Base-by-base conservation (phyloP, 2,329 filamentous ascomycete genomes). In the Ascochyta koolunga region DNA sequence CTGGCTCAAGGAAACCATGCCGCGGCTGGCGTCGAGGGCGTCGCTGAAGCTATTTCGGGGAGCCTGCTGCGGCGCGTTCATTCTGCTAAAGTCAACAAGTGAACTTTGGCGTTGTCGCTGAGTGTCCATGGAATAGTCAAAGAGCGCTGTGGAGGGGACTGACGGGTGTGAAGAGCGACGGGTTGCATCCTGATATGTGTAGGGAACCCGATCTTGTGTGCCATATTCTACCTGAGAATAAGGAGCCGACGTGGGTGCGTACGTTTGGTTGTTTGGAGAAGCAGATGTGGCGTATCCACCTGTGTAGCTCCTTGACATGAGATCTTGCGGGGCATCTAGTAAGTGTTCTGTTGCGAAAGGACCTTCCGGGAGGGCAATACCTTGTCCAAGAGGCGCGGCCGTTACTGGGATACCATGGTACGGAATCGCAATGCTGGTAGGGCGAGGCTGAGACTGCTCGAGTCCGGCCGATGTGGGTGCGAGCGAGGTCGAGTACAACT, bases 1-100 rank as follows among this genome's bases (percentile, higher is more conserved):
- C 78, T 97, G 92, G 83, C 91, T 96, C 84, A 98, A 90, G 32
- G 92, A 91, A 22, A 97, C 84, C 90, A 98, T 97, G 65, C 92
- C 91, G 58, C 95, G 89, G 73, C 92, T 93, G 21, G 93, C 93
- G 74, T 97, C 93, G 51, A 98, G 86, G 24, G 91, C 91, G 71
- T 97, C 93, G 62, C 89, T 90, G 74, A 93, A 96, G 65, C 87
- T 89, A 65, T 88, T 82, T 50, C 83, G 80, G 43, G 80, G 87
- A 71, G 78, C 85, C 79, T 66, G 67, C 77, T 72, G 84, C 77
- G 72, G 84, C 45, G 84, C 77, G 62, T 78, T 80, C 74, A 86
- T 83, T 77, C 83, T 82, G 74, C 79, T 77, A 76, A 83, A 81
- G 84, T 89, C 85, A 87, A 87, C 81, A 76, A 86, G 77, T 70